phyloP scores from a whole-genome alignment of 495 filamentous ascomycete genomes.

The Annulohypoxylon maeteangense region DNA sequence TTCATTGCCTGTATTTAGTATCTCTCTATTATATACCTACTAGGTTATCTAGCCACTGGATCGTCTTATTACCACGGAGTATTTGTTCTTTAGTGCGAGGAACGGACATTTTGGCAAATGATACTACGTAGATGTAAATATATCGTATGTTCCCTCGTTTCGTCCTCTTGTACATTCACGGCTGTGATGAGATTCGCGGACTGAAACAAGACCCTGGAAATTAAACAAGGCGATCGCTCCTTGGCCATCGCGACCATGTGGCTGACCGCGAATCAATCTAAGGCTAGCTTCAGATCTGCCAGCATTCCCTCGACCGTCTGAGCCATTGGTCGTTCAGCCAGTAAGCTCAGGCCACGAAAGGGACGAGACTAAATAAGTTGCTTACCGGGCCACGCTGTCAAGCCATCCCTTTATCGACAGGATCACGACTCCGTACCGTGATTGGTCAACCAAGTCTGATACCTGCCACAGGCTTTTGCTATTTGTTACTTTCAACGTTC shows the following conservation, averaged over 20 bases:
- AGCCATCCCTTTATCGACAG: slow-evolving; percentile 38
- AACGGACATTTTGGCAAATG: slow-evolving; percentile 20
- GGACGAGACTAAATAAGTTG: slow-evolving; percentile 41
- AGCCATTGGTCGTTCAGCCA: slow-evolving; percentile 37
- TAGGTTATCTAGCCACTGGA: slow-evolving; percentile 6
- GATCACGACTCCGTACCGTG: slow-evolving; percentile 24
- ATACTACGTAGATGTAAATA: not conserved
- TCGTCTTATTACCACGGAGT: slow-evolving; percentile 31
- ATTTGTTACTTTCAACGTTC: slow-evolving; percentile 34
- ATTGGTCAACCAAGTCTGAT: slow-evolving; percentile 30
- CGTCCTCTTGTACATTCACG: slow-evolving; percentile 4
- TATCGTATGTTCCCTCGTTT: slow-evolving; percentile 6
- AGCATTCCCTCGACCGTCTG: slow-evolving; percentile 32
- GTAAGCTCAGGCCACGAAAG: slow-evolving; percentile 44
- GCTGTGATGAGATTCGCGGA: slow-evolving; percentile 20
- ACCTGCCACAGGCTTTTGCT: slow-evolving; percentile 22
- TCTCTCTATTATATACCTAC: not conserved
- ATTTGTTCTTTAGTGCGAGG: slow-evolving; percentile 16
- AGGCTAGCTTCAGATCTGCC: slow-evolving; percentile 41
- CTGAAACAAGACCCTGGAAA: slow-evolving; percentile 45
- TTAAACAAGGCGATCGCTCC: slow-evolving; percentile 33
- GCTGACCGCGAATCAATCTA: slow-evolving; percentile 43
- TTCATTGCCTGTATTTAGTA: slow-evolving; percentile 9
- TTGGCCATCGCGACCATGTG: slow-evolving; percentile 43
- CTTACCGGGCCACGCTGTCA: slow-evolving; percentile 47